Evolutionary conservation across 306 rosid genomes (phyloP), one percentile per base, ranked within the genome.

Genomic region (Dicorynia guianensis): DNA sequence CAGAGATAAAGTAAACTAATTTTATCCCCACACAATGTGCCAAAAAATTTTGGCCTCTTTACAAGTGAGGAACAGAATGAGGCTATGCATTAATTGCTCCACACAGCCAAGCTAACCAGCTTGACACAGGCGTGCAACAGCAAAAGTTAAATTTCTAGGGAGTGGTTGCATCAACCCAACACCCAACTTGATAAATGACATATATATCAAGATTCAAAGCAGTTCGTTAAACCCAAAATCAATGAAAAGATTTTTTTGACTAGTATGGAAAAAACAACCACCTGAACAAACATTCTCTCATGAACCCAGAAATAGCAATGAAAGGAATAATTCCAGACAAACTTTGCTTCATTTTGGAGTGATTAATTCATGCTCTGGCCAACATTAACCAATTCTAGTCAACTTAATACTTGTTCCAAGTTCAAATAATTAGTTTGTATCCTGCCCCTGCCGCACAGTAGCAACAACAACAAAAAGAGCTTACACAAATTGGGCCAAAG

Each of bases 31-130:
- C 18, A 7, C n/a, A 12, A 30, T 47, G 42, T 66, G 56, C 13
- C 4, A 55, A 4, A 66, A 66, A 46, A 47, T 15, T 46, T 66
- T 10, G 36, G 54, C 54, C 6, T 64, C 56, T 19, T 14, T 66
- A 44, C 13, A 46, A 6, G 38, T 6, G 19, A 65, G 12, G 12
- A 2, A 44, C 6, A 4, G 13, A 43, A 65, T 44, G 13, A 65
- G 71, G 39, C 55, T 30, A 42, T 17, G 49, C 39, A 11, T 5
- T 63, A 6, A 44, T 7, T 43, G 40, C 71, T 44, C 71, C 71
- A 65, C 40, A 20, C 44, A 55, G 4, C 55, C 44, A 11, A 17
- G 13, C 55, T 11, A 44, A 65, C 39, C 19, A 59, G 11, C 46
- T 59, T 19, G 44, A 58, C 40, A 19, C 18, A 10, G 56, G 60